phyloP scores from a whole-genome alignment of 2,329 filamentous ascomycete genomes.

The Phyllosticta citriasiana region DNA sequence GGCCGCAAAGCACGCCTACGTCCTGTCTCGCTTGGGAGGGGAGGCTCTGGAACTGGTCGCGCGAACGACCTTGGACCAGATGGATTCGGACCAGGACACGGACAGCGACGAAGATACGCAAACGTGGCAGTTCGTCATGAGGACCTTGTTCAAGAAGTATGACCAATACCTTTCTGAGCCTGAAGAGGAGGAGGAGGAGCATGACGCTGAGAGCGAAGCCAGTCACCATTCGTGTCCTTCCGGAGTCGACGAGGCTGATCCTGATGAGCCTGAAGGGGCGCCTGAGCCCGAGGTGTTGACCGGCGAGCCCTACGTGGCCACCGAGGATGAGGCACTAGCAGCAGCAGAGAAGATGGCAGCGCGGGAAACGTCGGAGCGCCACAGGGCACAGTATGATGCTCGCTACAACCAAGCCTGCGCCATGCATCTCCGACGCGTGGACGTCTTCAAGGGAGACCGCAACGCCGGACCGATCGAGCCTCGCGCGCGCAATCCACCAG shows the following conservation, averaged over 20 bases:
- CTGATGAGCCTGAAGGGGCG: neutral
- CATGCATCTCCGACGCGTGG: too few relatives aligned
- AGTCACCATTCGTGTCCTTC: too few relatives aligned
- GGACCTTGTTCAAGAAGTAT: neutral
- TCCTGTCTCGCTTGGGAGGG: neutral
- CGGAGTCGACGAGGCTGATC: neutral
- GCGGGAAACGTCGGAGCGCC: too few relatives aligned
- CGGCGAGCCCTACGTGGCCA: neutral
- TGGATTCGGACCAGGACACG: too few relatives aligned
- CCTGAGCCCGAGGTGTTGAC: neutral
- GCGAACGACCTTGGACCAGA: neutral
- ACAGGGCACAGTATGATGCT: too few relatives aligned
- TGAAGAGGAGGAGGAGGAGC: neutral
- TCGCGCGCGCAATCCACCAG: too few relatives aligned
- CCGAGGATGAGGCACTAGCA: neutral
- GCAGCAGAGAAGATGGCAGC: neutral
- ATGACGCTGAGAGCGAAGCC: neutral
- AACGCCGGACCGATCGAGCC: too few relatives aligned
- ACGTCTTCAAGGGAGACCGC: too few relatives aligned
- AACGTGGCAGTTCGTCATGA: neutral
- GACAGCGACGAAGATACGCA: neutral
- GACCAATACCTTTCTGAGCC: too few relatives aligned
- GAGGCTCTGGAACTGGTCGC: neutral
- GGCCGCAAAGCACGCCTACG: neutral
- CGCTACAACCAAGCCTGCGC: too few relatives aligned